Evolutionary conservation across 2,329 filamentous ascomycete species (phyloP), one percentile per base, ranked within the genome.

Genomic region (Exophiala calicioides): DNA sequence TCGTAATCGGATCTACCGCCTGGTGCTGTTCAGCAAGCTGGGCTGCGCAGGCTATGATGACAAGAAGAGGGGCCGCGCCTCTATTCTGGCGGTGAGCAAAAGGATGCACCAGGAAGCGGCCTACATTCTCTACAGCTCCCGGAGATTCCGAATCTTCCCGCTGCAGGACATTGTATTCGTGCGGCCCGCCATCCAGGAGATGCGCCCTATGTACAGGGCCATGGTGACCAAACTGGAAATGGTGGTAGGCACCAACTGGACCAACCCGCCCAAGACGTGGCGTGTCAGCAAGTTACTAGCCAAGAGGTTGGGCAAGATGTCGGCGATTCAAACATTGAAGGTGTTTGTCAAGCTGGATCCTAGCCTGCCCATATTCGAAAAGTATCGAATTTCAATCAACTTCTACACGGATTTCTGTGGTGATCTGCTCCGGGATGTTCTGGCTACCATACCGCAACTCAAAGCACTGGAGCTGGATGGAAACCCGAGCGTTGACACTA

Each of bases 271-370:
- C 10, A 68, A 67, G 39, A 70, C 70, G 43, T 82, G 80, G 74
- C 70, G 70, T 13, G 72, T 78, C 12, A 70, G 73, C 36, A 62
- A 67, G 10, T 57, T 66, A 1, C 65, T 82, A 5, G 77, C 79
- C 0, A 65, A 55, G 10, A 47, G 50, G 21, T 39, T 60, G 9
- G 47, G 40, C 29, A 49, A 36, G 30, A 37, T 58, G 13, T 44
- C 36, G 7, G 69, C 68, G 30, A 62, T 78, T 5, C 68, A 72
- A 33, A 68, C 65, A 3, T 59, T 84, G 35, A 77, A 75, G 51
- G 67, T 84, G 5, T 81, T 82, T 51, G 70, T 82, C 6, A 75
- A 81, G 56, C 70, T 72, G 42, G 80, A 83, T 59, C 80, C 71
- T 3, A 71, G 72, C 5, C 67, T 75, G 49, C 71, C 72, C 16